phyloP scores from a whole-genome alignment of 2,329 filamentous ascomycete genomes.

The Tolypocladium inflatum region DNA sequence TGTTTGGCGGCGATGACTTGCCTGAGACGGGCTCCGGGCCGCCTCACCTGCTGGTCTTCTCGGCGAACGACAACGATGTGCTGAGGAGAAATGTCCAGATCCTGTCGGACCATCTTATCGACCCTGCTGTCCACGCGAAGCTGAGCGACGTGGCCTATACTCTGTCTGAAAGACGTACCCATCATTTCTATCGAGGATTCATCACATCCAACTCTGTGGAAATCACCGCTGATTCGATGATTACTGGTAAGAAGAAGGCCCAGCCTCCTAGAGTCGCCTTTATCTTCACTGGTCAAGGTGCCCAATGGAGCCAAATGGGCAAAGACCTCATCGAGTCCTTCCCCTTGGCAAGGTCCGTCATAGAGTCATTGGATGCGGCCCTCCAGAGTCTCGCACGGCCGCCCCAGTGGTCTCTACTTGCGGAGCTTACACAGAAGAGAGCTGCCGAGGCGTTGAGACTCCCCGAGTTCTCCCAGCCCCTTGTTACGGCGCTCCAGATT shows the following conservation, averaged over 20 bases:
- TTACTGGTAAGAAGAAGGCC: background rate
- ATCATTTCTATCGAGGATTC: background rate
- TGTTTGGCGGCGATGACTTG: too few relatives aligned
- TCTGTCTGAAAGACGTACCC: background rate
- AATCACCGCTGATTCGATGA: too few relatives aligned
- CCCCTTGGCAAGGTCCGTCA: too few relatives aligned
- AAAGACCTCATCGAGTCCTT: background rate
- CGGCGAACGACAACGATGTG: background rate
- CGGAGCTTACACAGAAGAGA: too few relatives aligned
- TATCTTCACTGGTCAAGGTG: background rate
- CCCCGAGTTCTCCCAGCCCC: background rate
- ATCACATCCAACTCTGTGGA: background rate
- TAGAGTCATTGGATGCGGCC: too few relatives aligned
- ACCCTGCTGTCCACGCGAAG: background rate
- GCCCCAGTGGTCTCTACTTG: too few relatives aligned
- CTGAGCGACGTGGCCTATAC: background rate
- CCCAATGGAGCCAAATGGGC: background rate
- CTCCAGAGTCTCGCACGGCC: too few relatives aligned
- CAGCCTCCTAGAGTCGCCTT: background rate
- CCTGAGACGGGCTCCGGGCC: background rate
- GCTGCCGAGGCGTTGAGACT: background rate
- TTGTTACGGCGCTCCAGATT: background rate
- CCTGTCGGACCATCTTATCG: too few relatives aligned
- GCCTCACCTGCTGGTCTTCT: background rate
- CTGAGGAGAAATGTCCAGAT: constrained; percentile 7